Conservation (phyloP, 1,284 basidiomycete genomes). For the Xerocomus nothofagi region DNA sequence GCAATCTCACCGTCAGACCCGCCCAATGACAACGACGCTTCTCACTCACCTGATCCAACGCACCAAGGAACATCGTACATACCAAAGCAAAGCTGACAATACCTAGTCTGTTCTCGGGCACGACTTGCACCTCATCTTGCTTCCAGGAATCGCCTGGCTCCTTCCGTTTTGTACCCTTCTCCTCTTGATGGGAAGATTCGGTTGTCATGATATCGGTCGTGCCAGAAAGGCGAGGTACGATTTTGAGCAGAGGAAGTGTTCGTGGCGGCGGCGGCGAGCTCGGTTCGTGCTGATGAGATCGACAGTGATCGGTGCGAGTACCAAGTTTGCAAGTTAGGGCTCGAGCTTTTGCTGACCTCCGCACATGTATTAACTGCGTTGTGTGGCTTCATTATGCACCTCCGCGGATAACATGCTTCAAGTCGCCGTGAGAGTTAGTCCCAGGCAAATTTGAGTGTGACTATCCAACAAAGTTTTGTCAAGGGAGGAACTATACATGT, state of each 20-base stretch:
- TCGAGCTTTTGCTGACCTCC: neutral
- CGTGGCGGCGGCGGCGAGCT: neutral
- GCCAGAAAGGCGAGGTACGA: neutral
- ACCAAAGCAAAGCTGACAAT: conserved; percentile 56
- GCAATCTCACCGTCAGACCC: neutral
- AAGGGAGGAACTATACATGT: neutral
- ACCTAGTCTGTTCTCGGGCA: conserved; percentile 54
- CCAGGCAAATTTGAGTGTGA: neutral
- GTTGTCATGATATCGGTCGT: neutral
- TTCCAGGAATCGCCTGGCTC: conserved; percentile 52
- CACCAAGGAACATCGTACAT: conserved; percentile 56
- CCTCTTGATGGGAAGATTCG: neutral
- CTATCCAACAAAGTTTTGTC: neutral
- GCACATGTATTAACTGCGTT: neutral
- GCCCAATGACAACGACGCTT: neutral
- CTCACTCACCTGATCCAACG: conserved; percentile 51
- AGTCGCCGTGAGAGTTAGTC: neutral
- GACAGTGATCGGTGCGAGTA: neutral
- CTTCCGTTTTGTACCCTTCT: neutral
- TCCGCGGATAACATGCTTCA: neutral
- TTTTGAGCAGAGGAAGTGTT: neutral
- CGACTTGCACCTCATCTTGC: conserved; percentile 47
- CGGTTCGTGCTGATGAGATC: neutral
- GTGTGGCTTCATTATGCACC: neutral
- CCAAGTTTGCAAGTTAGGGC: neutral